Evolutionary conservation across 345 rosid genomes (phyloP).

Genomic region (Streptanthus diversifolius): DNA sequence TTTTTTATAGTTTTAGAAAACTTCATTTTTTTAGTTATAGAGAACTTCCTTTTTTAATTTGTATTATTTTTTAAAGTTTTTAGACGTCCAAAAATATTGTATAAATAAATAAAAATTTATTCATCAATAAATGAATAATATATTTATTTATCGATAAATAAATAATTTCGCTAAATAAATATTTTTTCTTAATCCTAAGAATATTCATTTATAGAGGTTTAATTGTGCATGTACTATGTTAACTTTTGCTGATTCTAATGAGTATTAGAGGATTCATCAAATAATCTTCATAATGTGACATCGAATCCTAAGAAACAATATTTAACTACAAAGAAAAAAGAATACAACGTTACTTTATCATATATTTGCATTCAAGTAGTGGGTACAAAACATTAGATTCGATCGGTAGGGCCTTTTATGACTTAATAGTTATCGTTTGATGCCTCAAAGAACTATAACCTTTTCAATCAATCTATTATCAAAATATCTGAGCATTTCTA

Average conservation of each 20-base stretch:
- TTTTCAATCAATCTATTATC: not conserved
- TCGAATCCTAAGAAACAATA: constrained; percentile 17
- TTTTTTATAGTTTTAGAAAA: no score
- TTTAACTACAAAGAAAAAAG: not conserved
- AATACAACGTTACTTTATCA: constrained; percentile 13
- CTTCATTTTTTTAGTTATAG: no score
- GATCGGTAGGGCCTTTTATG: not conserved
- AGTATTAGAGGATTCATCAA: constrained; percentile 1
- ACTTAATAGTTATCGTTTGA: not conserved
- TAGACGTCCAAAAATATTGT: no score
- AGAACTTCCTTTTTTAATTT: no score
- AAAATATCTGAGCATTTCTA: constrained; percentile 3
- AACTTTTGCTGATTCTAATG: not conserved
- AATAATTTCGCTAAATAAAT: no score
- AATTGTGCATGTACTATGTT: no score
- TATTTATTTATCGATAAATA: no score
- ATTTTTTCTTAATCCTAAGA: no score
- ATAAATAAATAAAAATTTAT: no score
- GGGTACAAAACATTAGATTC: constrained; percentile 28
- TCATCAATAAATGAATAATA: no score
- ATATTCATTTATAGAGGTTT: no score
- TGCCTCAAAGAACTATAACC: not conserved
- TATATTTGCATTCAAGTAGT: constrained; percentile 16
- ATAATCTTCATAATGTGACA: constrained; percentile 17
- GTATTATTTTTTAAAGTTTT: no score